A percentile compares a stretch with the other conserved stretches of the same genome.
phyloP scores from a whole-genome alignment of 305 asterid genomes.

The Petunia hybrid region DNA sequence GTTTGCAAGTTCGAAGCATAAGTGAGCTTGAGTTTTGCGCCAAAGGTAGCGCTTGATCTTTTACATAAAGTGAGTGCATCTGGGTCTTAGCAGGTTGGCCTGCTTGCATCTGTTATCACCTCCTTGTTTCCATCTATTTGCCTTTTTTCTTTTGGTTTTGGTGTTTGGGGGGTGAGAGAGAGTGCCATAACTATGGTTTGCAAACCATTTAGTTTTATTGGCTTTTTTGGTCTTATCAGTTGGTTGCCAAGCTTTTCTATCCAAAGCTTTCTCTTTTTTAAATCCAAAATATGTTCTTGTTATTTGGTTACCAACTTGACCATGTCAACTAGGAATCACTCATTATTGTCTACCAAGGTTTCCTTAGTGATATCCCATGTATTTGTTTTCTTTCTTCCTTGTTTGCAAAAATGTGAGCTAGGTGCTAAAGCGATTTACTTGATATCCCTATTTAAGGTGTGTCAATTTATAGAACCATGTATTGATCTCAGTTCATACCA shows the following conservation, averaged over 20 bases:
- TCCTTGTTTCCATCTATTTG: neutral
- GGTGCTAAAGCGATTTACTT: neutral
- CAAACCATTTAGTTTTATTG: neutral
- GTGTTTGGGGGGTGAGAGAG: too few relatives aligned
- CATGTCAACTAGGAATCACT: constrained; percentile 9
- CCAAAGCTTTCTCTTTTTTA: too few relatives aligned
- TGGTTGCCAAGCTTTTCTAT: neutral
- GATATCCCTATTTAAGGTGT: neutral
- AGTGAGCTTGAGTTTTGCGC: neutral
- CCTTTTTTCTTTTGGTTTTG: too few relatives aligned
- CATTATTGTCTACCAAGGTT: neutral
- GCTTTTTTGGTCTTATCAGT: neutral
- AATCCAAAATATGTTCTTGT: neutral
- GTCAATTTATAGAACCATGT: neutral
- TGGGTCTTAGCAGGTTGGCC: neutral
- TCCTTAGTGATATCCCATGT: neutral
- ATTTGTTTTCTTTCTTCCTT: neutral
- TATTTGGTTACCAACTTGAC: neutral
- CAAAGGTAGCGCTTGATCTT: neutral
- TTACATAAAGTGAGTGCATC: neutral
- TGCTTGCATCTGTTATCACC: neutral
- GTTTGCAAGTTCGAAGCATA: neutral
- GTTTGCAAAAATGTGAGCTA: neutral
- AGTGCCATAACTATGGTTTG: too few relatives aligned
- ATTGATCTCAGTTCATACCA: neutral